Conservation (phyloP, 1,139 yeast species). For the Nakaseomyces glabratus region DNA sequence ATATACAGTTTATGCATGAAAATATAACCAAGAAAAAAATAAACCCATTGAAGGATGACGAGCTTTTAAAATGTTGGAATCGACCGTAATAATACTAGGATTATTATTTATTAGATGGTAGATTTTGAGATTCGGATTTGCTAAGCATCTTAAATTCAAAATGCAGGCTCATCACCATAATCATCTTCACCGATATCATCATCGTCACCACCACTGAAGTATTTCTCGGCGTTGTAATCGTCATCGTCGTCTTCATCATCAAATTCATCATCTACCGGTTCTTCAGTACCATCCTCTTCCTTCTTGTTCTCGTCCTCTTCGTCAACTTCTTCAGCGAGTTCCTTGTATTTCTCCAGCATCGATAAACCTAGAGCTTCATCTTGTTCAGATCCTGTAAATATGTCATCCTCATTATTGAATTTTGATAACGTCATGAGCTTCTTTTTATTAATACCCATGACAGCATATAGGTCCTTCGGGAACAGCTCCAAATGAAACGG, state of each 20-base stretch:
- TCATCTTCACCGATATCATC: constrained; percentile 46
- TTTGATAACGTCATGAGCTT: constrained; percentile 46
- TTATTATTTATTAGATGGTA: too few species aligned
- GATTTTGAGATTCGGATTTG: not conserved
- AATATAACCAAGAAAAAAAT: too few species aligned
- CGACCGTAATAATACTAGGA: too few species aligned
- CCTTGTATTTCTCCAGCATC: constrained; percentile 51
- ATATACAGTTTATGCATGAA: too few species aligned
- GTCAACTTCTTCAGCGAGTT: constrained; percentile 51
- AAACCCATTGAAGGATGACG: too few species aligned
- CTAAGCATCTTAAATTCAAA: constrained; percentile 37
- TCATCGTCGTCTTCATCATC: constrained; percentile 65
- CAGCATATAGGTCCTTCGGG: constrained; percentile 70
- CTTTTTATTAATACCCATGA: constrained; percentile 59
- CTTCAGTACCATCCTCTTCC: constrained; percentile 66
- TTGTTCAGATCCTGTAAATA: constrained; percentile 28
- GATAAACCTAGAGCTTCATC: constrained; percentile 35
- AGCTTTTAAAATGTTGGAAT: too few species aligned
- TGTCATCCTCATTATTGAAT: constrained; percentile 40
- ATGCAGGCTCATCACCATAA: constrained; percentile 58
- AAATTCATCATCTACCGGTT: constrained; percentile 58
- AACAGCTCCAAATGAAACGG: constrained; percentile 66
- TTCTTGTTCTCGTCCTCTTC: constrained; percentile 52
- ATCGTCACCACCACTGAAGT: constrained; percentile 52
- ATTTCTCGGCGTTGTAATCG: constrained; percentile 70